Evolutionary conservation across 108 stramenopile species (phyloP), one percentile per base, ranked within the genome.

Genomic region (Nannochloropsis gaditana): DNA sequence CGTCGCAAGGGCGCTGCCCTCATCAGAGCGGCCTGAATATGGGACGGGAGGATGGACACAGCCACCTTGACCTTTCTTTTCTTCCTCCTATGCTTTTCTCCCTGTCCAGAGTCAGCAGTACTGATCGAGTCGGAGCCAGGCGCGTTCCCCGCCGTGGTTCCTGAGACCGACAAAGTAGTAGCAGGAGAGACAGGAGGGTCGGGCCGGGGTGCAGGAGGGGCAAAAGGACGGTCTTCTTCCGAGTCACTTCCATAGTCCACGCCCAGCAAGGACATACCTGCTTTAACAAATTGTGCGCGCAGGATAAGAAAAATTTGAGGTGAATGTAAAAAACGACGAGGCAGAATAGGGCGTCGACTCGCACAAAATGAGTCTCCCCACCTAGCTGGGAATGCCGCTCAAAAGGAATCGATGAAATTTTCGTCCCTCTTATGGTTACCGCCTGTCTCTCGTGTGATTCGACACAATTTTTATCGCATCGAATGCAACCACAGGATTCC

Each of bases 221-320:
- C 59, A 15, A n/a, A n/a, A 8, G 15, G 15, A n/a, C 59, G 19
- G 19, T 73, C 59, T n/a, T 4, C 59, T 0, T 73, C 59, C 59
- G 59, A 73, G 59, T 73, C 59, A n/a, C 59, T 73, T 15, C 59
- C 59, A 6, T 73, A 73, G 59, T 73, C 59, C 59, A 73, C 59
- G n/a, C 59, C 59, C 59, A 73, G 6, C 59, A 73, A 73, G 59
- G 59, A 73, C 59, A 73, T 73, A 6, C 19, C n/a, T 73, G n/a
- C 59, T 73, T 31, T 31, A 31, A 31, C 31, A 31, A 31, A 31
- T 31, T 31, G 31, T 31, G 31, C 31, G 31, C 31, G 31, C 31
- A 31, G 31, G 31, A 31, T 31, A 31, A 31, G 31, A 31, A 6
- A 8, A 4, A 73, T 73, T 73, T 73, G 59, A n/a, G 59, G 2